These are phyloP conservation scores for Basidiobolus meristosporus DNA, from an alignment of 371 early-diverging fungal species.

Conservation along the genomic window DNA sequence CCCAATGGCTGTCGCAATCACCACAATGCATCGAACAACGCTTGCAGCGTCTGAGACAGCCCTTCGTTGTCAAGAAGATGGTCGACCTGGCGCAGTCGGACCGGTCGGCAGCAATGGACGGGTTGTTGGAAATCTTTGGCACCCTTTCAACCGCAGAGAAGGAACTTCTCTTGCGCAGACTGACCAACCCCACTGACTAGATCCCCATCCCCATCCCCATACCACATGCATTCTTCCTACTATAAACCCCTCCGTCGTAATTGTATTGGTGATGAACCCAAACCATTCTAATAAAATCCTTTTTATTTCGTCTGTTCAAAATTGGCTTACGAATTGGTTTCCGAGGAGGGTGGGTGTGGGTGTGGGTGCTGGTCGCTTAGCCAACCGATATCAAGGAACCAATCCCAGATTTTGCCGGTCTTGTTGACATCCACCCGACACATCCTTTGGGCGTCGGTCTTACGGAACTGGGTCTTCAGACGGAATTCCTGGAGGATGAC, in stretches of 20 bases:
- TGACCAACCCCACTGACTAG: too few relatives aligned
- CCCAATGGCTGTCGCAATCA: background rate
- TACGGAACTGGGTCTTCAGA: slow-evolving; percentile 23
- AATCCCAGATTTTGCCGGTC: slow-evolving; percentile 40
- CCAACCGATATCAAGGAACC: slow-evolving; percentile 35
- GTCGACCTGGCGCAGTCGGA: background rate
- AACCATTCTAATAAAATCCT: too few relatives aligned
- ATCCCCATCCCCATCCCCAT: too few relatives aligned
- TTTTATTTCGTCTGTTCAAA: too few relatives aligned
- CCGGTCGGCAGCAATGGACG: background rate
- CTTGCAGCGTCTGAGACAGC: background rate
- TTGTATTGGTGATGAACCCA: too few relatives aligned
- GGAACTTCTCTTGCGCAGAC: background rate
- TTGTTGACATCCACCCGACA: slow-evolving; percentile 57
- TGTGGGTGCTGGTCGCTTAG: too few relatives aligned
- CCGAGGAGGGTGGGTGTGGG: too few relatives aligned
- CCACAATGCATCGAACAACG: background rate
- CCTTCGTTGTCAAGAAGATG: background rate
- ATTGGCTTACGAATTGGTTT: too few relatives aligned
- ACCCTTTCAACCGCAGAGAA: background rate
- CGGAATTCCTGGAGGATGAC: too few relatives aligned
- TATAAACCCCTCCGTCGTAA: too few relatives aligned
- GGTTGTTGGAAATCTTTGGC: background rate
- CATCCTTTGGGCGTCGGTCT: slow-evolving; percentile 48
- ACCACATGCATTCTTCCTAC: too few relatives aligned